A percentile compares a stretch with the other conserved stretches of the same genome.
Conservation (phyloP, 2,329 filamentous ascomycete species). For the Aspergillus tubingensis region DNA sequence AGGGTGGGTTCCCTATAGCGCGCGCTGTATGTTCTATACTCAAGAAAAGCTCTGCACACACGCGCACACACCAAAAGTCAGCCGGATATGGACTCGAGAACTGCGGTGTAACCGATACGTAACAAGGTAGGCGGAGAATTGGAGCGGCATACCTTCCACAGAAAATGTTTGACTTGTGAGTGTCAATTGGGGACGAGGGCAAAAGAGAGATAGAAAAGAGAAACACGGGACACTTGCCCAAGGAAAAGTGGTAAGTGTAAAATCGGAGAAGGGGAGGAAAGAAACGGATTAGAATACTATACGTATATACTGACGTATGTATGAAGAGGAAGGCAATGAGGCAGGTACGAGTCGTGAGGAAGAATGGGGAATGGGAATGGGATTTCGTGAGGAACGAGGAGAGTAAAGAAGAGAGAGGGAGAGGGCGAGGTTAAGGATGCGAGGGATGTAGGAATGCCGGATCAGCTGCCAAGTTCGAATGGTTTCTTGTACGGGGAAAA, state of each 20-base stretch:
- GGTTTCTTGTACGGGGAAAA: neutral
- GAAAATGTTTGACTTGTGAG: neutral
- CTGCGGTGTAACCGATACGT: neutral
- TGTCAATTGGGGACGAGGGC: neutral
- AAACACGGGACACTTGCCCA: neutral
- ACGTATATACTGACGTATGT: neutral
- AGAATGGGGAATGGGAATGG: neutral
- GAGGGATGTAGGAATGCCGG: slow-evolving; percentile 11
- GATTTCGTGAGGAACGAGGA: neutral
- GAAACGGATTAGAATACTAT: too few relatives aligned
- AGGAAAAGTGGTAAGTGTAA: neutral
- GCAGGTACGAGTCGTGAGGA: neutral
- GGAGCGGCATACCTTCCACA: neutral
- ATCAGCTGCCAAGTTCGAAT: slow-evolving; percentile 11
- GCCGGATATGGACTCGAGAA: neutral
- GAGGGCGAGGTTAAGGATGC: neutral
- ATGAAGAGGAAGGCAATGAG: neutral
- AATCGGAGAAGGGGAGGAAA: too few relatives aligned
- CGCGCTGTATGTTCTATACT: neutral
- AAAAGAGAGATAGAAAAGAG: neutral
- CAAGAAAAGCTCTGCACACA: too few relatives aligned
- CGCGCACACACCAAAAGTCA: neutral
- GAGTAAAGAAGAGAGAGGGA: slow-evolving; percentile 1
- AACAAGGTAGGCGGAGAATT: neutral
- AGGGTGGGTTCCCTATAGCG: neutral